Percentiles rank a stretch among this genome's conserved stretches.
phyloP scores from a whole-genome alignment of 2,329 filamentous ascomycete species.

The Fusarium citri region DNA sequence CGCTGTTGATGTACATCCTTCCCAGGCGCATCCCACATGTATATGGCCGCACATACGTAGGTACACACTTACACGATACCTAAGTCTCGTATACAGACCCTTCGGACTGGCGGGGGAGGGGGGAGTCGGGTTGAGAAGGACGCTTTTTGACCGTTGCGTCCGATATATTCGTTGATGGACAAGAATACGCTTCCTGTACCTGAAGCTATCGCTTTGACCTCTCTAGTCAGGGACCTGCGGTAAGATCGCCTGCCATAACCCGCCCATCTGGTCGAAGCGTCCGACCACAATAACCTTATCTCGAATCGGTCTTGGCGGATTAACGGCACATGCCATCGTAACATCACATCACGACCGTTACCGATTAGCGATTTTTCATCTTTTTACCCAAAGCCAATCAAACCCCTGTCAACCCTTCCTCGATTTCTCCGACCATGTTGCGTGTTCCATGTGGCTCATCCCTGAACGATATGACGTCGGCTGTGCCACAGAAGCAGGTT shows the following conservation, averaged over 20 bases:
- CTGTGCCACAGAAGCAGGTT: conserved; percentile 42
- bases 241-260: neutral
- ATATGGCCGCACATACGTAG: conserved; percentile 53
- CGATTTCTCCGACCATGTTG: neutral
- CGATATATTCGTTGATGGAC: conserved; percentile 62
- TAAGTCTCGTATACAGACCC: conserved; percentile 50
- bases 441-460: conserved; percentile 26
- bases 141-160: conserved; percentile 57
- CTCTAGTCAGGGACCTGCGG: neutral
- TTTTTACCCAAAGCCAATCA: neutral
- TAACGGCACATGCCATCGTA: neutral
- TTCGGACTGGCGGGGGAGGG: too few relatives aligned
- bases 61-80: conserved; percentile 51
- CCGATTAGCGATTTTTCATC: neutral
- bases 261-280: conserved; percentile 1
- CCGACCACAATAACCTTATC: conserved; percentile 1
- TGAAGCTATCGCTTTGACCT: neutral
- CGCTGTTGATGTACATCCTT: conserved; percentile 61
- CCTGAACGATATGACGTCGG: conserved; percentile 40
- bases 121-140: too few relatives aligned
- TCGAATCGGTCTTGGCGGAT: conserved; percentile 2
- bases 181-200: conserved; percentile 51
- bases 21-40: conserved; percentile 52
- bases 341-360: neutral
- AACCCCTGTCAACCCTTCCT: neutral